Evolutionary conservation across 257 asterid genomes (phyloP).

Genomic region (Solanum pinnatisectum): DNA sequence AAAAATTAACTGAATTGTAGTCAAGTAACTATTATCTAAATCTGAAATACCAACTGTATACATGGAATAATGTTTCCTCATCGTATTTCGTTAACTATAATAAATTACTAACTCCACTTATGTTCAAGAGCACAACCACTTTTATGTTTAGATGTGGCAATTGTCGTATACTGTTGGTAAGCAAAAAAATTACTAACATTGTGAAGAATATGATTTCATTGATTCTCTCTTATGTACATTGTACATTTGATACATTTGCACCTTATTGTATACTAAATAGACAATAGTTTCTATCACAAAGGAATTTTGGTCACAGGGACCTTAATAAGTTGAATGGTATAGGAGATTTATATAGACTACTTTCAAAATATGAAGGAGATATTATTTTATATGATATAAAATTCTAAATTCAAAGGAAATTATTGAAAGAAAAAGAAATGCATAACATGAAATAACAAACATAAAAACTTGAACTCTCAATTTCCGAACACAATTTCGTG

Average conservation of each 20-base stretch:
- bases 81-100: neutral
- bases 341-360: neutral
- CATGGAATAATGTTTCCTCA: neutral
- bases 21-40: neutral
- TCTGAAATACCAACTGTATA: neutral
- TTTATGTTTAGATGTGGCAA: neutral
- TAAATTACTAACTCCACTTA: neutral
- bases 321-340: neutral
- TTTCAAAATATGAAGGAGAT: too few species aligned
- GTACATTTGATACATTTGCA: neutral
- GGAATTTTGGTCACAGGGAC: neutral
- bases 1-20: neutral
- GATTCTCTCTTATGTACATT: neutral
- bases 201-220: neutral
- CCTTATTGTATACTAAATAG: neutral
- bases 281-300: neutral
- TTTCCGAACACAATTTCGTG: neutral
- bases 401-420: neutral
- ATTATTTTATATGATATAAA: too few species aligned
- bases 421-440: neutral
- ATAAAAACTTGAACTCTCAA: neutral
- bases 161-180: neutral
- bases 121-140: neutral
- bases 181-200: neutral
- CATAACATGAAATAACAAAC: neutral